Percentiles rank a stretch among this genome's conserved stretches.
Evolutionary conservation across 345 rosid genomes (phyloP).

Genomic region (Gossypium anomalum): DNA sequence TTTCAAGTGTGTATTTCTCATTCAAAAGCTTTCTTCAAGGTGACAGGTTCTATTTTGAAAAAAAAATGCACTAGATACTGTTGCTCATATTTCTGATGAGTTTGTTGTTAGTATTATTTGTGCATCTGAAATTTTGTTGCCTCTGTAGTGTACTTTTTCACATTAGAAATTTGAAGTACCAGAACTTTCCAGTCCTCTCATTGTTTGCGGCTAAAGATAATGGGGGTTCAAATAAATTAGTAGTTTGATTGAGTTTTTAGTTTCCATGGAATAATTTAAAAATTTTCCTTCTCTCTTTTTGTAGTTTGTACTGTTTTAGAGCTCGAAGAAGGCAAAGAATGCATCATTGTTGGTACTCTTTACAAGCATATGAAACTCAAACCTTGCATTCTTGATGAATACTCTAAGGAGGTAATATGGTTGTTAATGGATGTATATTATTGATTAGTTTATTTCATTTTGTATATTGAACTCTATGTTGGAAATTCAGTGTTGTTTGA

Average conservation of each 20-base stretch:
- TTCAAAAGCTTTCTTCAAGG: background rate
- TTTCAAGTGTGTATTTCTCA: background rate
- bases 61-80: background rate
- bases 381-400: conserved; percentile 90
- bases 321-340: conserved; percentile 77
- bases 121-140: background rate
- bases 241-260: background rate
- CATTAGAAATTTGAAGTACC: background rate
- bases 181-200: background rate
- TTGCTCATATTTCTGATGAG: background rate
- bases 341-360: conserved; percentile 82
- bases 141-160: background rate
- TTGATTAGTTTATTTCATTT: conserved; percentile 11
- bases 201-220: background rate
- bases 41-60: background rate
- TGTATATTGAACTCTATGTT: conserved; percentile 13
- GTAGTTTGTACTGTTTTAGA: conserved; percentile 78
- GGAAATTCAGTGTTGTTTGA: background rate
- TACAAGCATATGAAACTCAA: conserved; percentile 97
- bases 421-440: conserved; percentile 8
- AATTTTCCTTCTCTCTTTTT: background rate
- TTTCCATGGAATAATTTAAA: background rate
- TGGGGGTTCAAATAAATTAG: background rate
- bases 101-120: background rate
- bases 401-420: conserved; percentile 60